Evolutionary conservation across 2,329 filamentous ascomycete species (phyloP).

Genomic region (Madurella fahalii): DNA sequence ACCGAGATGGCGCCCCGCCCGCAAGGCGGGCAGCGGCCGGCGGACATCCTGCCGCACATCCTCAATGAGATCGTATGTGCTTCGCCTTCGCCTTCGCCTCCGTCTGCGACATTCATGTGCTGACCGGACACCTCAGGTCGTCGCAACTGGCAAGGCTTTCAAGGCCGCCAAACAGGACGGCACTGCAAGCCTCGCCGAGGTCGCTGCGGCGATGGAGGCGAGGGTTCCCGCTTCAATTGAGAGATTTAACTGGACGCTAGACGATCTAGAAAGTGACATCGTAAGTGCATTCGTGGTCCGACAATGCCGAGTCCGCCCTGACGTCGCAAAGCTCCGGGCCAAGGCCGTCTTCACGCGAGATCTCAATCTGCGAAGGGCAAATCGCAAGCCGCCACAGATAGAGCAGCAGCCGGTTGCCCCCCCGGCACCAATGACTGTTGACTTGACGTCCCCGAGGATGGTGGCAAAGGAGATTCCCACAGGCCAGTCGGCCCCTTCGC

Average conservation of each 20-base stretch:
- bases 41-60: slow-evolving; percentile 10
- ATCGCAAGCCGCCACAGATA: slow-evolving; percentile 24
- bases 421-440: slow-evolving; percentile 22
- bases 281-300: slow-evolving; percentile 7
- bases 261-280: slow-evolving; percentile 19
- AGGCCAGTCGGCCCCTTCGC: slow-evolving; percentile 19
- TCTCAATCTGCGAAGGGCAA: slow-evolving; percentile 40
- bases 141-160: slow-evolving; percentile 18
- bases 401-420: slow-evolving; percentile 18
- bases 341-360: slow-evolving; percentile 56
- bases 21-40: too few relatives aligned
- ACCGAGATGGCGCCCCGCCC: slow-evolving; percentile 9
- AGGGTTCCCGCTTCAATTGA: slow-evolving; percentile 11
- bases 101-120: background rate
- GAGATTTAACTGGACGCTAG: slow-evolving; percentile 16
- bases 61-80: slow-evolving; percentile 17
- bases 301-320: background rate
- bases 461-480: slow-evolving; percentile 4
- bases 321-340: slow-evolving; percentile 39
- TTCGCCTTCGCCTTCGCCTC: too few relatives aligned
- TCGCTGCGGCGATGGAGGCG: slow-evolving; percentile 6
- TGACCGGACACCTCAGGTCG: slow-evolving; percentile 8
- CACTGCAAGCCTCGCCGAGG: slow-evolving; percentile 10
- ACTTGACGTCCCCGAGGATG: slow-evolving; percentile 19
- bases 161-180: slow-evolving; percentile 11